Evolutionary conservation across 345 rosid species (phyloP).

Genomic region (Eucalyptus decipiens): DNA sequence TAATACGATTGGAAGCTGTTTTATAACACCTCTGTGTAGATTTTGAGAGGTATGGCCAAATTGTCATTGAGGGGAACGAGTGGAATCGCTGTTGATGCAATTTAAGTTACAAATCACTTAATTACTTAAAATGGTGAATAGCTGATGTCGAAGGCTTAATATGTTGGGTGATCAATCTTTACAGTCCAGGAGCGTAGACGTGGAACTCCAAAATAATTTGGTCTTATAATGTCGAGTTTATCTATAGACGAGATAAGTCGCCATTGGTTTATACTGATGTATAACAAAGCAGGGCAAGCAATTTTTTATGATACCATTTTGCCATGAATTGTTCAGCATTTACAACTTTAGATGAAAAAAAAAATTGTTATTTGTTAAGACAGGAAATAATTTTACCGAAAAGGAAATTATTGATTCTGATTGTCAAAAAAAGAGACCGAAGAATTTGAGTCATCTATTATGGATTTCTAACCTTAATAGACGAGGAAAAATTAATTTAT

Average conservation of each 20-base stretch:
- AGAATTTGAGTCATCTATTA: background rate
- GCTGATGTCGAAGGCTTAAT: background rate
- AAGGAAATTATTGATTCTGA: background rate
- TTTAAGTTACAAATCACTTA: background rate
- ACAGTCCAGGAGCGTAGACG: background rate
- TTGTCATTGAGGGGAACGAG: background rate
- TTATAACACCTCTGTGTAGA: too few relatives aligned
- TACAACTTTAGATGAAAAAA: background rate
- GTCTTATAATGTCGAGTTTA: background rate
- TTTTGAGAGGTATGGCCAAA: background rate
- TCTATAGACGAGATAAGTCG: background rate
- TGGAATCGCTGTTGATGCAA: background rate
- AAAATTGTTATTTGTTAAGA: background rate
- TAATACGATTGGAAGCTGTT: background rate
- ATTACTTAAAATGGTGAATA: background rate
- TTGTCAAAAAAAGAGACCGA: background rate
- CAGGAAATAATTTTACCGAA: background rate
- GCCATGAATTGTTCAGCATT: background rate
- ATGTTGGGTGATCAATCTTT: background rate
- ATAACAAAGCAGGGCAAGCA: background rate
- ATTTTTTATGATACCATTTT: background rate
- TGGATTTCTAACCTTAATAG: background rate
- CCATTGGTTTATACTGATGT: background rate
- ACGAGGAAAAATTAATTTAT: background rate
- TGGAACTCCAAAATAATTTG: background rate